phyloP scores from a whole-genome alignment of 2,329 filamentous ascomycete genomes.

The Cercospora sp. region DNA sequence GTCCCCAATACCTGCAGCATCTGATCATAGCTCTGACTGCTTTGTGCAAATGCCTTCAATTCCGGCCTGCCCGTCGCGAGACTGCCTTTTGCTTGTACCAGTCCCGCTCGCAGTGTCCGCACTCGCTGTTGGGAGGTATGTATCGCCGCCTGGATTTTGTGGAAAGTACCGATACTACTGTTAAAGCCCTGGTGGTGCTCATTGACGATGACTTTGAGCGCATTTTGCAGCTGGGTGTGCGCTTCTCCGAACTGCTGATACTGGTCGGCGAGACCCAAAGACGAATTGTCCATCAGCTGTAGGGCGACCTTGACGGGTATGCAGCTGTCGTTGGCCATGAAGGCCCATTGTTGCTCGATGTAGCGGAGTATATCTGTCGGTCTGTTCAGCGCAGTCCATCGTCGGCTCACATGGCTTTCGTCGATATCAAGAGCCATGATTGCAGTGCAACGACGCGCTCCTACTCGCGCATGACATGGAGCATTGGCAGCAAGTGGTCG shows the following conservation, averaged over 20 bases:
- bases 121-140: slow-evolving; percentile 84
- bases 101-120: slow-evolving; percentile 76
- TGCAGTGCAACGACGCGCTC: neutral
- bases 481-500: slow-evolving; percentile 4
- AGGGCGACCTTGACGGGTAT: slow-evolving; percentile 93
- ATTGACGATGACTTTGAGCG: slow-evolving; percentile 92
- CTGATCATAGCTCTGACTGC: slow-evolving; percentile 87
- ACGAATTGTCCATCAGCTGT: slow-evolving; percentile 90
- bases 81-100: slow-evolving; percentile 75
- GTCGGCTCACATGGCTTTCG: neutral
- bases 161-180: slow-evolving; percentile 96
- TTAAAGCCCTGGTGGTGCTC: slow-evolving; percentile 99
- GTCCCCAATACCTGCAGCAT: slow-evolving; percentile 75
- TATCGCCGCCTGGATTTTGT: slow-evolving; percentile 95
- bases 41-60: slow-evolving; percentile 81
- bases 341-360: slow-evolving; percentile 86
- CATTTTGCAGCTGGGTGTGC: slow-evolving; percentile 85
- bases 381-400: slow-evolving; percentile 12
- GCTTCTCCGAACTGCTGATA: slow-evolving; percentile 82
- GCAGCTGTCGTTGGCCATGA: slow-evolving; percentile 85
- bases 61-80: slow-evolving; percentile 86
- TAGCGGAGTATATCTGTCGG: slow-evolving; percentile 66
- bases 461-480: neutral
- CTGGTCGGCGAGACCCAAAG: slow-evolving; percentile 84
- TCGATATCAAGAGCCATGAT: slow-evolving; percentile 3